Evolutionary conservation across 495 filamentous ascomycete species (phyloP).

Genomic region (Neurospora discreta): DNA sequence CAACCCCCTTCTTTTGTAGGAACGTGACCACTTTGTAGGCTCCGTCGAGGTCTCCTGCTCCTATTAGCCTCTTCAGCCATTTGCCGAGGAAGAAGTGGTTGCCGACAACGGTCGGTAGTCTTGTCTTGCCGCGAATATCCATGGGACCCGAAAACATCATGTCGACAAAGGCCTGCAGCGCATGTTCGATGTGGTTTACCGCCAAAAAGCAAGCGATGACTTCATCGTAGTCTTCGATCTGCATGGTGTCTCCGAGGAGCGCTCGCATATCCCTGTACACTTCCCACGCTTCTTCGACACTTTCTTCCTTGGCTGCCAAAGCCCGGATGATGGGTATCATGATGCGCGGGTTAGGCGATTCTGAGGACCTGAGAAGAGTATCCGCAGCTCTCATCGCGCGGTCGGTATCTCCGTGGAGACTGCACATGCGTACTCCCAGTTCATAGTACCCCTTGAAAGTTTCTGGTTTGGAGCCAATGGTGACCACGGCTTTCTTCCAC

Average conservation of each 20-base stretch:
- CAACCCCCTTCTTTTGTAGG: conserved; percentile 54
- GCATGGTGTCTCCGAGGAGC: conserved; percentile 49
- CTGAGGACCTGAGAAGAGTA: conserved; percentile 42
- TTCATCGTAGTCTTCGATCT: conserved; percentile 63
- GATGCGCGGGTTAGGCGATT: conserved; percentile 41
- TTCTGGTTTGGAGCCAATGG: conserved; percentile 41
- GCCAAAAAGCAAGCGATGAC: conserved; percentile 53
- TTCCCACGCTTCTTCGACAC: conserved; percentile 49
- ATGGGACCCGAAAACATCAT: conserved; percentile 62
- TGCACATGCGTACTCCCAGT: conserved; percentile 59
- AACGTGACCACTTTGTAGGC: conserved; percentile 56
- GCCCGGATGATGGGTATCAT: conserved; percentile 55
- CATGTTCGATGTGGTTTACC: conserved; percentile 47
- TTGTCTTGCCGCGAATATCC: conserved; percentile 29
- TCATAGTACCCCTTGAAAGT: conserved; percentile 49
- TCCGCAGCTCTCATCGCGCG: conserved; percentile 53
- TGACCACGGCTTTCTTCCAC: conserved; percentile 49
- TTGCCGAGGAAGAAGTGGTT: conserved; percentile 74
- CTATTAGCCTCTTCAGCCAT: conserved; percentile 72
- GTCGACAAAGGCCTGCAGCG: conserved; percentile 65
- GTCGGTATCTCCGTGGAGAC: conserved; percentile 45
- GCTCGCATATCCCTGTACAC: conserved; percentile 52
- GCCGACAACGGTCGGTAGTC: conserved; percentile 49
- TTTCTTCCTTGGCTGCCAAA: conserved; percentile 22
- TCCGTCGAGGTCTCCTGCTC: conserved; percentile 56